Conservation (phyloP, 2,329 filamentous ascomycete species). For the Colletotrichum liriopes region DNA sequence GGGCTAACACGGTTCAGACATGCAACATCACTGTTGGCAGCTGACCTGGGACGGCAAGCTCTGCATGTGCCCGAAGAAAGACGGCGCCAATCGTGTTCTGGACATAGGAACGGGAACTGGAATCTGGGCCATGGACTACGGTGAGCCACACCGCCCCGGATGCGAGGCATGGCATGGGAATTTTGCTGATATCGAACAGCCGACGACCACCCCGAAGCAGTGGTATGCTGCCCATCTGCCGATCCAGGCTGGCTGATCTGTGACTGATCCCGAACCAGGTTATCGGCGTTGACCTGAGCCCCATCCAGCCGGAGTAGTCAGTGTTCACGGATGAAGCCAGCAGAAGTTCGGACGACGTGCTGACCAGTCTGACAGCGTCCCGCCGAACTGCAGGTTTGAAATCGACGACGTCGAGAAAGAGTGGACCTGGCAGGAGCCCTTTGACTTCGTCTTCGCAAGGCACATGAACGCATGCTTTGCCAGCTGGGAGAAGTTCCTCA, state of each 20-base stretch:
- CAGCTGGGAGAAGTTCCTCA: slow-evolving; percentile 46
- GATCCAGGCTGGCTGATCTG: too few species aligned
- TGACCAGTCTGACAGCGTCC: slow-evolving; percentile 43
- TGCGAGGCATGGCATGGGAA: background rate
- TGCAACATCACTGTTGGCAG: slow-evolving; percentile 54
- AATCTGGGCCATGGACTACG: slow-evolving; percentile 41
- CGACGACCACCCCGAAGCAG: slow-evolving; percentile 50
- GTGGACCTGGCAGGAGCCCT: slow-evolving; percentile 43
- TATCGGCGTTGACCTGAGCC: slow-evolving; percentile 52
- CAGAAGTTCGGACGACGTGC: background rate
- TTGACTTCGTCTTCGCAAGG: slow-evolving; percentile 55
- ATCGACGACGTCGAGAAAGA: slow-evolving; percentile 52
- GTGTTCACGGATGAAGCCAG: background rate
- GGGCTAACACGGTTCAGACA: slow-evolving; percentile 44
- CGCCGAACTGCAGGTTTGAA: slow-evolving; percentile 50
- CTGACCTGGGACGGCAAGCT: slow-evolving; percentile 53
- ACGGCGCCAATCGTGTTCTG: slow-evolving; percentile 45
- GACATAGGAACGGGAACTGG: slow-evolving; percentile 41
- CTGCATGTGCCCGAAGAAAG: slow-evolving; percentile 46
- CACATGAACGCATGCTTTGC: slow-evolving; percentile 51
- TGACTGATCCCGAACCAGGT: slow-evolving; percentile 34
- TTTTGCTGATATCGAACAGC: slow-evolving; percentile 34
- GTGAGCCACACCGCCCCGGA: slow-evolving; percentile 16
- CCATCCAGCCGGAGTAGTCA: slow-evolving; percentile 52
- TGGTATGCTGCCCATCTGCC: slow-evolving; percentile 31